Base-by-base conservation (phyloP, 1,284 basidiomycete genomes). In the Boletus semigastroideus region DNA sequence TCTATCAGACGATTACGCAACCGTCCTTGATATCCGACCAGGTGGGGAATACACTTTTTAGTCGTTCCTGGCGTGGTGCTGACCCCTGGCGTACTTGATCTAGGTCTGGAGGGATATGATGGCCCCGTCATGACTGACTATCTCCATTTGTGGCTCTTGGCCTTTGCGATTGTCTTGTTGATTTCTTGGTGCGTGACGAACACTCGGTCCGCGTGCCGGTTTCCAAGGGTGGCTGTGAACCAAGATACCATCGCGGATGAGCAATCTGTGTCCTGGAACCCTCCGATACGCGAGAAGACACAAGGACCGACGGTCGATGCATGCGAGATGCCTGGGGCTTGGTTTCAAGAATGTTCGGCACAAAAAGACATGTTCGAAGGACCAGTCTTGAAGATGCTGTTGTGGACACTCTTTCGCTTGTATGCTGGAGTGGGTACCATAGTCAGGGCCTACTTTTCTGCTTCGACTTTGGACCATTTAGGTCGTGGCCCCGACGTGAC, bases 141-240 rank as follows among this genome's bases (percentile, higher is more conserved):
- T 31, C 9, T 62, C 45, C n/a, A 58, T 25, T 39, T 51, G 10
- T 59, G 49, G 49, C 2, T 52, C 17, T 11, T 55, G 16, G 22
- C 17, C 1, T 6, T 62, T 19, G 40, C 17, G 8, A 14, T 53
- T 0, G 13, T 46, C 17, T 9, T 45, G 5, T 49, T 34, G 30
- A 28, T 5, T 34, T 34, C 16, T 34, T 36, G 34, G 34, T n/a
- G 34, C 33, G 33, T 34, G 33, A 14, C 9, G 11, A 10, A 17
- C n/a, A 1, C 17, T 17, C 51, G 19, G 14, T 43, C 38, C 11
- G 25, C 22, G n/a, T 25, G 16, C 27, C 45, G 30, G 20, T 14
- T 22, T 3, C 8, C 8, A 17, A 17, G 8, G 25, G 20, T 39
- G 19, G 25, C 25, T 25, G 25, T 46, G 41, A 33, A 33, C 1